Percentiles rank a stretch among this genome's conserved stretches.
Conservation (phyloP, 352 stramenopile genomes). For the Pythium myriotylum region DNA sequence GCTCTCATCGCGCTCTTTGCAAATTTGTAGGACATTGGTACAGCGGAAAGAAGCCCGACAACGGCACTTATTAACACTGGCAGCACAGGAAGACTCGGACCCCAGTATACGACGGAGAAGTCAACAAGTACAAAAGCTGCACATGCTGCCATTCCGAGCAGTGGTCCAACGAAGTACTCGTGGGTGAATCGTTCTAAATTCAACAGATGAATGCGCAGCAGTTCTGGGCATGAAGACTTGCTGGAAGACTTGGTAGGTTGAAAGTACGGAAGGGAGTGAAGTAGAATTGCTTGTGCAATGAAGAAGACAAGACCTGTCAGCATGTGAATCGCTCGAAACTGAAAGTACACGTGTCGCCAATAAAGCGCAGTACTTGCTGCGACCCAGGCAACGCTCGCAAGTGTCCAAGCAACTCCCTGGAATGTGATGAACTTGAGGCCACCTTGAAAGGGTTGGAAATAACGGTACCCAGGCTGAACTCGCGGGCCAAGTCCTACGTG, state of each 20-base stretch:
- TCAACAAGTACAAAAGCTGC: conserved; percentile 55
- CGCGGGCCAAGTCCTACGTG: conserved; percentile 44
- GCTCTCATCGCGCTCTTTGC: conserved; percentile 30
- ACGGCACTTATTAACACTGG: conserved; percentile 50
- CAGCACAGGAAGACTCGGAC: conserved; percentile 47
- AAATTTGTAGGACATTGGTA: conserved; percentile 55
- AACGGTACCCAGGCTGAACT: conserved; percentile 38
- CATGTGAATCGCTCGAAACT: conserved; percentile 44
- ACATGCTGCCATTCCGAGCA: conserved; percentile 47
- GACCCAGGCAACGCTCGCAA: conserved; percentile 42
- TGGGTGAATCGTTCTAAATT: conserved; percentile 33
- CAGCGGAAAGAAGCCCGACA: conserved; percentile 51
- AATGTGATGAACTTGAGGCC: conserved; percentile 52
- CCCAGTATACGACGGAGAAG: conserved; percentile 44
- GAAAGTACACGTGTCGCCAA: conserved; percentile 49
- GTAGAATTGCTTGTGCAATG: conserved; percentile 38
- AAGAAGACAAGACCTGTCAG: conserved; percentile 48
- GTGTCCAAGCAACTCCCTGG: conserved; percentile 57
- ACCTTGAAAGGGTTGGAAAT: conserved; percentile 53
- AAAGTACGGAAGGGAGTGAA: conserved; percentile 48
- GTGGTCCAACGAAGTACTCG: conserved; percentile 40
- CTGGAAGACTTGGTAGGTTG: conserved; percentile 14
- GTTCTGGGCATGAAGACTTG: conserved; percentile 1
- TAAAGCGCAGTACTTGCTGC: conserved; percentile 47
- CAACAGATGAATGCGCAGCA: not conserved